Conservation (phyloP, 129 eudicot species). For the Helichrysum umbraculigerum region DNA sequence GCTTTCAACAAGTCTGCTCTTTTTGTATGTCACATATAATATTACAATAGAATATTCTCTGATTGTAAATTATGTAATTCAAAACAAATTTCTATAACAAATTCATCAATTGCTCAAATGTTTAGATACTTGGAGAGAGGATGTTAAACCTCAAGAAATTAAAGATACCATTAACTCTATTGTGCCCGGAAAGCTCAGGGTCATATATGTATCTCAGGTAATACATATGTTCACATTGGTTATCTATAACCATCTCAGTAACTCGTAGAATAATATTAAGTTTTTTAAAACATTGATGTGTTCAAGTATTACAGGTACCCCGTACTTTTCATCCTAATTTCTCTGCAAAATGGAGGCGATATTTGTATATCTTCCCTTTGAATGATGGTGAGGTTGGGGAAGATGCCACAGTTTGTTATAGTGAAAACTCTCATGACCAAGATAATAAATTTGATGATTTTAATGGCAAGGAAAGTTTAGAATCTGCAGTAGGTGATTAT, state of each 20-base stretch:
- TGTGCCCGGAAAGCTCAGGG: slow-evolving; percentile 75
- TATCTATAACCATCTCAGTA: neutral
- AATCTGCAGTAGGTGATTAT: slow-evolving; percentile 22
- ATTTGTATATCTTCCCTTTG: slow-evolving; percentile 84
- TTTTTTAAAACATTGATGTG: neutral
- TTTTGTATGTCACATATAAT: slow-evolving; percentile 64
- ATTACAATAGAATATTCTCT: neutral
- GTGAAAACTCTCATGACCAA: slow-evolving; percentile 18
- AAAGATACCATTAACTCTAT: slow-evolving; percentile 57
- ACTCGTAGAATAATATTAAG: neutral
- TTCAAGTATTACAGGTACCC: slow-evolving; percentile 56
- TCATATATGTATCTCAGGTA: slow-evolving; percentile 73
- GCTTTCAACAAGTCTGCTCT: slow-evolving; percentile 87
- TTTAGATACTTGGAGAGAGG: slow-evolving; percentile 92
- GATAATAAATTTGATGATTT: slow-evolving; percentile 12
- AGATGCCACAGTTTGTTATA: slow-evolving; percentile 18
- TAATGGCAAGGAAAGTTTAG: slow-evolving; percentile 27
- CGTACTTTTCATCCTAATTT: slow-evolving; percentile 95
- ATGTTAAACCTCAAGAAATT: slow-evolving; percentile 62
- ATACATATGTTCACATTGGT: slow-evolving; percentile 4
- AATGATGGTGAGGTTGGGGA: slow-evolving; percentile 39
- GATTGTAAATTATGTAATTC: no score
- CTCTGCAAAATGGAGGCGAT: slow-evolving; percentile 96
- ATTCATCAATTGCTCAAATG: slow-evolving; percentile 27
- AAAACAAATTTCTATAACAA: neutral